Conservation (phyloP, 140 eudicot genomes). For the Oenanthe javanica region DNA sequence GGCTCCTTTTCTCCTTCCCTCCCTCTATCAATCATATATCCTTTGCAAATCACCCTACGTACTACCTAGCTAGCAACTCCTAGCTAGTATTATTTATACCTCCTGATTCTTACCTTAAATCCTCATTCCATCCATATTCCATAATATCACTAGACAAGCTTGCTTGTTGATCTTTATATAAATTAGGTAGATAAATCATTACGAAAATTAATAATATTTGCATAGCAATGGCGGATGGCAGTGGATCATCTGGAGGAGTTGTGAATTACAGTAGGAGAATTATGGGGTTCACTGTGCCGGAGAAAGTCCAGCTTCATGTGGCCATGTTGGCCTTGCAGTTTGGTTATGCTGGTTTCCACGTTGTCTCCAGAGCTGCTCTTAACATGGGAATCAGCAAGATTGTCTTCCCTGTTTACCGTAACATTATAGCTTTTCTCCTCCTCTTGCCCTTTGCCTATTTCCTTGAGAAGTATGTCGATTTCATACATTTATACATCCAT, state of each 20-base stretch:
- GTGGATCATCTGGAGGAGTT: slow-evolving; percentile 18
- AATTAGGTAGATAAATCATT: not conserved
- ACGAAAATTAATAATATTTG: not conserved
- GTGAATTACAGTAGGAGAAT: slow-evolving; percentile 19
- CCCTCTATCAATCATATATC: not conserved
- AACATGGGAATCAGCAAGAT: slow-evolving; percentile 98
- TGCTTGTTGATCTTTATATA: not conserved
- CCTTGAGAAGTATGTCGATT: slow-evolving; percentile 71
- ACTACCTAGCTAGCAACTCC: not conserved
- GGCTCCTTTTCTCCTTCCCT: not conserved
- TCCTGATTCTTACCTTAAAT: slow-evolving; percentile 29
- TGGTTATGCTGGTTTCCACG: slow-evolving; percentile 98
- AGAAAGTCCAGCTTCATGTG: slow-evolving; percentile 74
- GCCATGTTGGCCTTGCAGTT: slow-evolving; percentile 95
- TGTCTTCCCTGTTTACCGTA: slow-evolving; percentile 88
- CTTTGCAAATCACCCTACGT: not conserved
- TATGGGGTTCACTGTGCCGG: slow-evolving; percentile 59
- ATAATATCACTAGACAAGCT: not conserved
- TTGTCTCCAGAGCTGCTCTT: slow-evolving; percentile 95
- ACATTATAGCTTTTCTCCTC: slow-evolving; percentile 74
- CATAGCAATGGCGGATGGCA: slow-evolving; percentile 52
- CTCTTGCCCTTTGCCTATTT: slow-evolving; percentile 92
- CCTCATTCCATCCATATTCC: slow-evolving; percentile 9
- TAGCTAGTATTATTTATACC: slow-evolving; percentile 42
- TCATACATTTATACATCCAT: not conserved